Percentiles rank a stretch among this genome's conserved stretches.
Evolutionary conservation across 805 yeast genomes (phyloP).

Genomic region (Starmerella powellii): DNA sequence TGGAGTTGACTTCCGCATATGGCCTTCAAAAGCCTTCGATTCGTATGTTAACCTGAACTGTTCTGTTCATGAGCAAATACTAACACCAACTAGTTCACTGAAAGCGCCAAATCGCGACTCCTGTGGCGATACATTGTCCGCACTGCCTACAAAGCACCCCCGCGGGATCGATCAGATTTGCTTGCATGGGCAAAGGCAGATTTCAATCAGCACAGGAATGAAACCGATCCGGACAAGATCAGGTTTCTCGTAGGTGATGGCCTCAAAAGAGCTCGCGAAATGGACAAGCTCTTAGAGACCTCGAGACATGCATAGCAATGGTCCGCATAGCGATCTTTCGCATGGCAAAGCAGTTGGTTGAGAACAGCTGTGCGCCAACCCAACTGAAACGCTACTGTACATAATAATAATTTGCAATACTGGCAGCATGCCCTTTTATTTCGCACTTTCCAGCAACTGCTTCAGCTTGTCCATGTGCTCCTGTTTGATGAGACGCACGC

Average conservation of each 20-base stretch:
- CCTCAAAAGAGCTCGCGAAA: constrained; percentile 26
- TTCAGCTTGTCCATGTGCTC: constrained; percentile 2
- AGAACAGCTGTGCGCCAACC: no score
- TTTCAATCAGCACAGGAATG: constrained; percentile 24
- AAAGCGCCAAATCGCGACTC: constrained; percentile 27
- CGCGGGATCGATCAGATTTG: constrained; percentile 24
- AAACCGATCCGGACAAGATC: constrained; percentile 26
- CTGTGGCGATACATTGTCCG: constrained; percentile 29
- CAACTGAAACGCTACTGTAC: no score
- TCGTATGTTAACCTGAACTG: constrained; percentile 14
- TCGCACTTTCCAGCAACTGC: background rate
- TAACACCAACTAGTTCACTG: constrained; percentile 26
- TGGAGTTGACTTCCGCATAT: no score
- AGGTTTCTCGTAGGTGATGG: constrained; percentile 28
- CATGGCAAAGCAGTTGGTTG: no score
- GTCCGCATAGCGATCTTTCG: no score
- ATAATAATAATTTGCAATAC: no score
- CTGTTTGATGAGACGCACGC: constrained; percentile 2
- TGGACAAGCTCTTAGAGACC: constrained; percentile 23
- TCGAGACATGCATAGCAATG: background rate
- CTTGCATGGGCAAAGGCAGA: constrained; percentile 29
- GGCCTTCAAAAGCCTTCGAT: constrained; percentile 19
- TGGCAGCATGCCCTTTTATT: background rate
- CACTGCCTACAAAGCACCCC: constrained; percentile 24
- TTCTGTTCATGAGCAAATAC: background rate